phyloP scores from a whole-genome alignment of 192 early-diverging fungal species.

The Rhizophlyctis rosea region DNA sequence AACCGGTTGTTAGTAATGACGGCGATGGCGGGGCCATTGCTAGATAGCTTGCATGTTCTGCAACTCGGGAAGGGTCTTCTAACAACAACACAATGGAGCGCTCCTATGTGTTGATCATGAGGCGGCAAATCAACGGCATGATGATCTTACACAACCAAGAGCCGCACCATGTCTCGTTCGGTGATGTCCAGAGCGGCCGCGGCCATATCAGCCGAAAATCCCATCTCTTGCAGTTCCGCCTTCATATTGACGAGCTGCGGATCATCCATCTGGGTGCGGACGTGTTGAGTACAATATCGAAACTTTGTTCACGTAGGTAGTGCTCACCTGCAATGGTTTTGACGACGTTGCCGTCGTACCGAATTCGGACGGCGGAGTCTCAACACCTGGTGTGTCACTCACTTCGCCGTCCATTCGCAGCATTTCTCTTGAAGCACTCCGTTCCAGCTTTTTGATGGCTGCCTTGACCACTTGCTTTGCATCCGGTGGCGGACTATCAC shows the following conservation, averaged over 20 bases:
- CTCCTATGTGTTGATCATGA: constrained; percentile 37
- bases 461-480: constrained; percentile 2
- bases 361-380: no score
- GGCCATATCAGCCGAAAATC: constrained; percentile 59
- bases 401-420: constrained; percentile 5
- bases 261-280: constrained; percentile 12
- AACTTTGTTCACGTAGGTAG: background rate
- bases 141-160: background rate
- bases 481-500: background rate
- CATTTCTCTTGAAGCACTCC: constrained; percentile 18
- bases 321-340: background rate
- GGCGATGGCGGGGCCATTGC: constrained; percentile 42
- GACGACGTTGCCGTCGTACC: constrained; percentile 8
- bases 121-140: background rate
- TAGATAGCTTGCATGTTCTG: constrained; percentile 45
- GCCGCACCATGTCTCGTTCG: constrained; percentile 51
- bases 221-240: constrained; percentile 64
- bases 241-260: constrained; percentile 34
- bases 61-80: constrained; percentile 55
- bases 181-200: constrained; percentile 56
- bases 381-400: no score
- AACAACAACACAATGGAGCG: constrained; percentile 55
- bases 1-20: background rate
- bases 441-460: constrained; percentile 15
- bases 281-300: background rate